Evolutionary conservation across 192 early-diverging fungal genomes (phyloP).

Genomic region (Geosiphon pyriformis): DNA sequence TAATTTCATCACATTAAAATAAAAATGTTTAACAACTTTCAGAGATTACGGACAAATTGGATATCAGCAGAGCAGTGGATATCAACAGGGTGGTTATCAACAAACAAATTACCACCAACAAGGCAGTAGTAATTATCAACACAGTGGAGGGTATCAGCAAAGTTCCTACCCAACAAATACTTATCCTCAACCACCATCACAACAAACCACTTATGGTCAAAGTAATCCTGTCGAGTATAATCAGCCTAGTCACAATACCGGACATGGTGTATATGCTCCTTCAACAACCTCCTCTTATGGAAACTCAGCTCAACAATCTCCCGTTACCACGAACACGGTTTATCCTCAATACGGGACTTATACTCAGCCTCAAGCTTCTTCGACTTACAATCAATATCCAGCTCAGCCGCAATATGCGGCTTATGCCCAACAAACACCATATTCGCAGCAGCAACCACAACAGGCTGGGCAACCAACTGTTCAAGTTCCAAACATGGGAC

Average conservation of each 20-base stretch:
- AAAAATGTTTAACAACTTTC: too few relatives aligned
- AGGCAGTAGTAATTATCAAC: background rate
- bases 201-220: slow-evolving; percentile 20
- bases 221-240: slow-evolving; percentile 3
- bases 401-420: slow-evolving; percentile 5
- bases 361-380: background rate
- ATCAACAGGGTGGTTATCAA: slow-evolving; percentile 6
- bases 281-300: slow-evolving; percentile 7
- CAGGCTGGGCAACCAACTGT: background rate
- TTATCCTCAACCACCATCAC: background rate
- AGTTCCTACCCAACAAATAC: background rate
- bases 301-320: background rate
- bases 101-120: background rate
- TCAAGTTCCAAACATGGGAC: background rate
- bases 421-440: slow-evolving; percentile 16
- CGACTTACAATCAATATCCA: slow-evolving; percentile 18
- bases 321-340: background rate
- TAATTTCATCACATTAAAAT: too few relatives aligned
- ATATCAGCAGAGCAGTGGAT: slow-evolving; percentile 17
- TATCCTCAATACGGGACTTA: slow-evolving; percentile 15
- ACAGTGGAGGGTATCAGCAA: slow-evolving; percentile 14
- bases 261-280: slow-evolving; percentile 5
- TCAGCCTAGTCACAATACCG: background rate
- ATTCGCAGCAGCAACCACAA: slow-evolving; percentile 5
- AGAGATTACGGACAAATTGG: slow-evolving; percentile 12